A percentile compares a stretch with the other conserved stretches of the same genome.
These are phyloP conservation scores for Papiliotrema terrestris DNA, from an alignment of 1,284 basidiomycete species.

Conservation along the genomic window DNA sequence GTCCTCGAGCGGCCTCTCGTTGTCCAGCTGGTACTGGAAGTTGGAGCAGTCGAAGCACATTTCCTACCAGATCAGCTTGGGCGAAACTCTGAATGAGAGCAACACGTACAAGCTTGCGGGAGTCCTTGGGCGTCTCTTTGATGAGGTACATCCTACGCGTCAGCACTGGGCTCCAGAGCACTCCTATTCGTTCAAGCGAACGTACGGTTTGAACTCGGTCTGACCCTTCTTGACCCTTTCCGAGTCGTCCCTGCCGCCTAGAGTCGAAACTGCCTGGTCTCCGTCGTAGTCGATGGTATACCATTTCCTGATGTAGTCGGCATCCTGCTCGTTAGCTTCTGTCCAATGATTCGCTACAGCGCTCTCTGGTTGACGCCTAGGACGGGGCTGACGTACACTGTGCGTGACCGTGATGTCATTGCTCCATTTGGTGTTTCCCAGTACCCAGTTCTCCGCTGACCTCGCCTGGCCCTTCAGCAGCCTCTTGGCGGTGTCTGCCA, in stretches of 20 bases:
- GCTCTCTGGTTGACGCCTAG: too few relatives aligned
- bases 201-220: conserved; percentile 39
- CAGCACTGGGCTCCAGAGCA: too few relatives aligned
- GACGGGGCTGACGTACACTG: conserved; percentile 17
- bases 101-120: conserved; percentile 31
- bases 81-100: neutral
- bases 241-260: conserved; percentile 37
- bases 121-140: conserved; percentile 36
- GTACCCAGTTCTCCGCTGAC: conserved; percentile 58
- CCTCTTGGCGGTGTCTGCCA: conserved; percentile 60
- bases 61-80: conserved; percentile 17
- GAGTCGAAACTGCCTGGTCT: conserved; percentile 22
- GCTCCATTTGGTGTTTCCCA: conserved; percentile 58
- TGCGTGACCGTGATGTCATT: conserved; percentile 47
- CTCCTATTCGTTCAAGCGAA: neutral
- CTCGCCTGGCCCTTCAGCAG: conserved; percentile 57
- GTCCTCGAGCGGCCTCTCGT: conserved; percentile 35
- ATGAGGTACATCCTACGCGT: conserved; percentile 42
- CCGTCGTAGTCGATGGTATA: conserved; percentile 39
- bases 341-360: neutral
- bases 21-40: conserved; percentile 45
- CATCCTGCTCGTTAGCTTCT: conserved; percentile 23
- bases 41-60: conserved; percentile 46
- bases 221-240: conserved; percentile 29
- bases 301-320: conserved; percentile 43